These are phyloP conservation scores for Botryotinia convoluta DNA, from an alignment of 2,329 filamentous ascomycete species.

Conservation along the genomic window DNA sequence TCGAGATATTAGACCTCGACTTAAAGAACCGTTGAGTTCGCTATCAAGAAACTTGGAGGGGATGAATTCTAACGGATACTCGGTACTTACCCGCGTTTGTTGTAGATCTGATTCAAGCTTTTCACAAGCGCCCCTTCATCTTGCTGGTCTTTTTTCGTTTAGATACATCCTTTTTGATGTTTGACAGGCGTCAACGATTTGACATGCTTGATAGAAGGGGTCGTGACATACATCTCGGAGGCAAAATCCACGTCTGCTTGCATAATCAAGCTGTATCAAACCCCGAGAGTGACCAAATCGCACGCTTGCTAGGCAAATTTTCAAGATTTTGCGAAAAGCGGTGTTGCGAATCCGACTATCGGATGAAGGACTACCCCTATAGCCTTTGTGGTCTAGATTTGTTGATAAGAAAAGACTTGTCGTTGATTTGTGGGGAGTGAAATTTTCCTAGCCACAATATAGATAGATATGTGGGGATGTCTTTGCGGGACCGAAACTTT, in stretches of 20 bases:
- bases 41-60: background rate
- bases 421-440: background rate
- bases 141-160: background rate
- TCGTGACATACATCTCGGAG: background rate
- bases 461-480: background rate
- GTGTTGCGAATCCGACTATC: slow-evolving; percentile 13
- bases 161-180: background rate
- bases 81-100: slow-evolving; percentile 9
- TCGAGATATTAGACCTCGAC: slow-evolving; percentile 1
- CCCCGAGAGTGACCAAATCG: background rate
- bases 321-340: background rate
- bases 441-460: background rate
- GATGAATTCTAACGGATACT: slow-evolving; percentile 9
- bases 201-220: background rate
- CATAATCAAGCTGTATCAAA: background rate
- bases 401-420: background rate
- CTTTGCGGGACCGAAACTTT: slow-evolving; percentile 3
- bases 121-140: slow-evolving; percentile 3
- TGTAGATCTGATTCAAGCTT: background rate
- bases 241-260: background rate
- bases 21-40: background rate
- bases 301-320: background rate
- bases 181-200: slow-evolving; percentile 9
- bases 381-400: background rate
- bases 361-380: background rate